phyloP scores from a whole-genome alignment of 768 basidiomycete genomes.

The Lentinula sp. region DNA sequence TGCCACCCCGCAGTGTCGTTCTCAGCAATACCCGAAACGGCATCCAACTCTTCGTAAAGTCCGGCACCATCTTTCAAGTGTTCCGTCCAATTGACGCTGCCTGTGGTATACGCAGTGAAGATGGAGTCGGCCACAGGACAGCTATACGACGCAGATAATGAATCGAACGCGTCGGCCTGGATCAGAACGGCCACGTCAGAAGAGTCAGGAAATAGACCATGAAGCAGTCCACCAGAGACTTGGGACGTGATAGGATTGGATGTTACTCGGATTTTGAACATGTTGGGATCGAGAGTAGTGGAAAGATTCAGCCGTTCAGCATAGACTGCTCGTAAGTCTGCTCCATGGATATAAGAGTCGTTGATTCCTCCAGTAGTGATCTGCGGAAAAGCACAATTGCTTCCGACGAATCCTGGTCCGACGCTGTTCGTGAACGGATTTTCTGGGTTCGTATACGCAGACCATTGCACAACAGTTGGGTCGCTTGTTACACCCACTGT shows the following conservation, averaged over 20 bases:
- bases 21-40: constrained; percentile 32
- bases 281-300: constrained; percentile 22
- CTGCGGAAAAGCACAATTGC: constrained; percentile 45
- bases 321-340: constrained; percentile 40
- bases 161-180: constrained; percentile 34
- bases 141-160: constrained; percentile 40
- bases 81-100: constrained; percentile 31
- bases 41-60: constrained; percentile 36
- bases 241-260: constrained; percentile 50
- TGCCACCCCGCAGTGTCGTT: constrained; percentile 43
- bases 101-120: constrained; percentile 29
- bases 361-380: constrained; percentile 37
- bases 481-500: neutral
- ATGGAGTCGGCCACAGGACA: constrained; percentile 32
- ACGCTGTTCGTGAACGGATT: constrained; percentile 38
- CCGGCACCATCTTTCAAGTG: constrained; percentile 31
- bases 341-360: constrained; percentile 38
- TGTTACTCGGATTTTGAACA: constrained; percentile 37
- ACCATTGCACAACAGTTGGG: constrained; percentile 28
- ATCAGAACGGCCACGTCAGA: constrained; percentile 26
- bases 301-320: constrained; percentile 32
- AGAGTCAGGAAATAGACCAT: constrained; percentile 38
- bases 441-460: constrained; percentile 25
- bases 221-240: constrained; percentile 39
- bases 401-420: constrained; percentile 37